Percentiles rank a stretch among this genome's conserved stretches.
Evolutionary conservation across 768 basidiomycete species (phyloP).

Genomic region (Rhodotorula babjevae): DNA sequence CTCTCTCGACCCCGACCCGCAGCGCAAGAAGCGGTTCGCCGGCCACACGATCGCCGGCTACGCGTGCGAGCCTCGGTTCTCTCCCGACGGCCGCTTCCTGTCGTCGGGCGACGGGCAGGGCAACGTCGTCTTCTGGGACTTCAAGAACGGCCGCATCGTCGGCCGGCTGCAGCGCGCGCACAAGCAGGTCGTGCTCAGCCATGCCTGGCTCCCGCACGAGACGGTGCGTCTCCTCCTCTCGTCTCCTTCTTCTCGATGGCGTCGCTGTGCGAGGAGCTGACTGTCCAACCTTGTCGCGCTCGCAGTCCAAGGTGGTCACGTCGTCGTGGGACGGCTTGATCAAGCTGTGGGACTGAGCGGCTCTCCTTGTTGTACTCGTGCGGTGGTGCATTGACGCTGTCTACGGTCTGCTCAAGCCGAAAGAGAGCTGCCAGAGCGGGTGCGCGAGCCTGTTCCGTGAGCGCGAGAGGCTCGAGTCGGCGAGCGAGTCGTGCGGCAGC

Average conservation of each 20-base stretch:
- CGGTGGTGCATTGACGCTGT: too few relatives aligned
- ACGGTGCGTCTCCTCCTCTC: conserved; percentile 58
- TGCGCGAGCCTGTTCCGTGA: too few relatives aligned
- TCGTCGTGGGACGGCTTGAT: conserved; percentile 97
- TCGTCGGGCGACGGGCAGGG: conserved; percentile 93
- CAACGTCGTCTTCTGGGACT: conserved; percentile 98
- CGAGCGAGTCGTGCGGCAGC: too few relatives aligned
- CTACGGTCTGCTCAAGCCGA: too few relatives aligned
- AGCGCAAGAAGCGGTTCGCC: conserved; percentile 91
- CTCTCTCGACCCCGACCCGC: neutral
- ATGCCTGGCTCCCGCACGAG: conserved; percentile 97
- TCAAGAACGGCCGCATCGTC: conserved; percentile 81
- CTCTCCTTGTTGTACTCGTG: too few relatives aligned
- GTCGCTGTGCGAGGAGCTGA: neutral
- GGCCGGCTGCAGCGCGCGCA: conserved; percentile 74
- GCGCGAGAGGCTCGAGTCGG: too few relatives aligned
- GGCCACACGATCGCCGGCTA: conserved; percentile 96
- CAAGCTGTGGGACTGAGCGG: conserved; percentile 70
- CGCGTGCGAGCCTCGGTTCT: conserved; percentile 94
- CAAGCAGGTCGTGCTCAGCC: conserved; percentile 92
- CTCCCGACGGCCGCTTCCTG: conserved; percentile 97
- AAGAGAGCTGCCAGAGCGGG: too few relatives aligned
- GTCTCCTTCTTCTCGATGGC: neutral
- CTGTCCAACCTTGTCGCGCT: neutral
- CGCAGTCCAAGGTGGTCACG: conserved; percentile 89